Evolutionary conservation across 176 grass and related monocot genomes (phyloP), one percentile per base, ranked within the genome.

Genomic region (Bolboschoenus planiculmis): DNA sequence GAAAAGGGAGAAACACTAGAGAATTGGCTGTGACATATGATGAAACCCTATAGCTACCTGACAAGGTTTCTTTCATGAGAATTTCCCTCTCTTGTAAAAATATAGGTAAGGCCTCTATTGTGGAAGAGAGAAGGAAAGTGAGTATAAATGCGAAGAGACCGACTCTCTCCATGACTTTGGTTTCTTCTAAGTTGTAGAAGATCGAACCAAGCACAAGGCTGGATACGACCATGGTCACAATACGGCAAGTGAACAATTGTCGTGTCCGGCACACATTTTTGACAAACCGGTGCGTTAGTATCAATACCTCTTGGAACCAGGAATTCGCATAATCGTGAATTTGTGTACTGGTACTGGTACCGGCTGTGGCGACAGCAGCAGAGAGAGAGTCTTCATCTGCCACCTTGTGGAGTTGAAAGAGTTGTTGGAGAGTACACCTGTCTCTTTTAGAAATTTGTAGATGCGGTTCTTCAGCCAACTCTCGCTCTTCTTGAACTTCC

Each of bases 21-120:
- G 87, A 88, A 57, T 95, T 95, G 0, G 92, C 92, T 3, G 89
- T 48, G 3, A 89, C 86, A 85, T 92, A 95, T 1, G 93, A 87
- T 20, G 93, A 95, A 10, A 95, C 71, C 1, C 90, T 83, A 68
- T 95, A 95, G 4, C 88, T 87, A 0, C 93, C 93, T 11, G 84
- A 90, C 4, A 88, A 90, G 8, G 88, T 92, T 84, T 95, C 90
- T 88, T 88, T 95, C 85, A 91, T 87, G 0, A 95, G 78, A 80
- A 95, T 92, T 37, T 95, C 93, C n/a, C 90, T 86, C 62, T 95
- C 93, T 74, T 94, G 84, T 14, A 94, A 57, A 29, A 94, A 94
- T 56, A 94, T 83, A 2, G 89, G 89, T 18, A 89, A 87, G 11
- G 89, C 86, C 56, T 91, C 89, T 5, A 85, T 94, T 7, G 89